phyloP scores from a whole-genome alignment of 345 rosid genomes.

The Trapa bicornis region DNA sequence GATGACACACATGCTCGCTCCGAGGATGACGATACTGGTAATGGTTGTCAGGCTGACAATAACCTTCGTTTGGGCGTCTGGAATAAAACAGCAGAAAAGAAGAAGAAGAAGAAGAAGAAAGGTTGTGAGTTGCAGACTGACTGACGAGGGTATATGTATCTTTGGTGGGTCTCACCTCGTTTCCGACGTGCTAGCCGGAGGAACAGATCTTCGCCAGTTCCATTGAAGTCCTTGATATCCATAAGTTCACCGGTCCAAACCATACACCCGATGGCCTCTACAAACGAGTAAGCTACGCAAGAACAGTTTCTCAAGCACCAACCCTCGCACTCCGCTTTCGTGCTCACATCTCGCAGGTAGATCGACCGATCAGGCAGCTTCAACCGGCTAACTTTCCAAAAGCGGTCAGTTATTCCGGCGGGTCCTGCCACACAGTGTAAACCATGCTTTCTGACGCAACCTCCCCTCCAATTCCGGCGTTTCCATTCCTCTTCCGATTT shows the following conservation, averaged over 20 bases:
- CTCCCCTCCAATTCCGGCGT: conserved; percentile 14
- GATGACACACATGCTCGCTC: neutral
- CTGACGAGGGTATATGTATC: too few relatives aligned
- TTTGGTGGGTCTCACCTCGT: neutral
- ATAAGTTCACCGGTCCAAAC: conserved; percentile 5
- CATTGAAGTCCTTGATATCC: conserved; percentile 4
- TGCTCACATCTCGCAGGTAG: neutral
- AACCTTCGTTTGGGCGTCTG: neutral
- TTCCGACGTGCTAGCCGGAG: neutral
- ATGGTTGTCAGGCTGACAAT: conserved; percentile 7
- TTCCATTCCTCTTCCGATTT: conserved; percentile 10
- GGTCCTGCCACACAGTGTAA: neutral
- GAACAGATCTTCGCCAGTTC: conserved; percentile 5
- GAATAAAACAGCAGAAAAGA: neutral
- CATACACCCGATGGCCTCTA: conserved; percentile 11
- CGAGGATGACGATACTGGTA: conserved; percentile 1
- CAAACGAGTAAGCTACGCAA: conserved; percentile 8
- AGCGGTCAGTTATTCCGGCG: neutral
- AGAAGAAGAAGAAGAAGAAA: too few relatives aligned
- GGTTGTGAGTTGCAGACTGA: too few relatives aligned
- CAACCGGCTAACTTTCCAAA: neutral
- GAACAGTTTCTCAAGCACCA: conserved; percentile 21
- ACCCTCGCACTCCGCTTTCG: conserved; percentile 7
- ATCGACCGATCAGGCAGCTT: conserved; percentile 6
- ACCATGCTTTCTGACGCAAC: conserved; percentile 15